Conservation (phyloP, 2,329 filamentous ascomycete species). For the Alternaria arborescens region DNA sequence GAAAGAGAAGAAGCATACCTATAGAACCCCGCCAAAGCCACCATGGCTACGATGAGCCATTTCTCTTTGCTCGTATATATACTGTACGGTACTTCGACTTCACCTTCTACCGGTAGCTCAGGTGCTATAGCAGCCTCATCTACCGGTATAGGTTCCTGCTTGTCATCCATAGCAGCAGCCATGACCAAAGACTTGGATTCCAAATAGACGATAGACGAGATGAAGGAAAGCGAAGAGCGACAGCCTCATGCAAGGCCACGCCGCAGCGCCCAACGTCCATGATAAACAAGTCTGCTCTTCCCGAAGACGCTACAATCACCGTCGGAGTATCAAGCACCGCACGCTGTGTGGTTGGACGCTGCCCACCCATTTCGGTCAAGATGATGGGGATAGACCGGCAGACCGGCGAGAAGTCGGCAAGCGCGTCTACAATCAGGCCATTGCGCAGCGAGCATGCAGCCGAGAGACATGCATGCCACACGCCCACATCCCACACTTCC, state of each 20-base stretch:
- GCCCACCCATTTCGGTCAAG: slow-evolving; percentile 10
- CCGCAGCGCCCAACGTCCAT: slow-evolving; percentile 5
- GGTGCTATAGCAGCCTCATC: slow-evolving; percentile 21
- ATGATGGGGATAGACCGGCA: slow-evolving; percentile 4
- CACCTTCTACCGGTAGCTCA: slow-evolving; percentile 21
- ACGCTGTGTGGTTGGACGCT: slow-evolving; percentile 15
- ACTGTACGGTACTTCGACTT: slow-evolving; percentile 36
- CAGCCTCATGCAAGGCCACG: slow-evolving; percentile 7
- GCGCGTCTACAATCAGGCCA: slow-evolving; percentile 14
- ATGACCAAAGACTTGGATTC: slow-evolving; percentile 5
- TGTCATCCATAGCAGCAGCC: slow-evolving; percentile 18
- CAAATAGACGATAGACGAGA: background rate
- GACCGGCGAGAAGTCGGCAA: slow-evolving; percentile 20
- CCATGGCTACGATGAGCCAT: slow-evolving; percentile 43
- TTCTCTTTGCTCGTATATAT: slow-evolving; percentile 42
- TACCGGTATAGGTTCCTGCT: slow-evolving; percentile 20
- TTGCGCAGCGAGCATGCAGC: slow-evolving; percentile 6
- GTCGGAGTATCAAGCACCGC: slow-evolving; percentile 35
- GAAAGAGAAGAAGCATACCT: slow-evolving; percentile 23
- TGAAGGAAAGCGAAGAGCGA: background rate
- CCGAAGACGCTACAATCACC: slow-evolving; percentile 8
- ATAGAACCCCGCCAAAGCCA: slow-evolving; percentile 42
- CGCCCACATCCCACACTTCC: slow-evolving; percentile 1
- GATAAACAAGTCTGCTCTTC: slow-evolving; percentile 4
- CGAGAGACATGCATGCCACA: slow-evolving; percentile 5